Evolutionary conservation across 2,329 filamentous ascomycete genomes (phyloP).

Genomic region (Escovopsis weberi): DNA sequence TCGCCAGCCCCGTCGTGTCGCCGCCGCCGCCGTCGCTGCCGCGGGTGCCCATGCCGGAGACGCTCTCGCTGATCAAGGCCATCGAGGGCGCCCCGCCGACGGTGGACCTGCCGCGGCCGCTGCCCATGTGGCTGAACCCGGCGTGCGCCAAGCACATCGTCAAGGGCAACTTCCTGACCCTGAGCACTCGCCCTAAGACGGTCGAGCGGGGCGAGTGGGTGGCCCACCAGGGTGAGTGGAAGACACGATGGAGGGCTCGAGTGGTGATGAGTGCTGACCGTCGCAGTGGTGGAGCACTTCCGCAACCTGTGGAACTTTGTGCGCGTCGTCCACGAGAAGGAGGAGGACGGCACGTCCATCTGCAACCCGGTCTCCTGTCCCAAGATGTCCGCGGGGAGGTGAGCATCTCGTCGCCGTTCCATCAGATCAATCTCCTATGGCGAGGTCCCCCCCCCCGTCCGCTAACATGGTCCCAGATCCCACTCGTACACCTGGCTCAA

Average conservation of each 20-base stretch:
- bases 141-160: slow-evolving; percentile 76
- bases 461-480: slow-evolving; percentile 30
- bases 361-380: slow-evolving; percentile 79
- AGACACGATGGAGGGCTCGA: neutral
- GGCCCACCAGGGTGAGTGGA: slow-evolving; percentile 65
- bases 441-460: neutral
- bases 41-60: slow-evolving; percentile 47
- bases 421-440: neutral
- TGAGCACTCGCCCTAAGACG: slow-evolving; percentile 84
- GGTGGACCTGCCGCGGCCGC: slow-evolving; percentile 16
- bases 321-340: slow-evolving; percentile 73
- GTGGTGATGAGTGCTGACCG: neutral
- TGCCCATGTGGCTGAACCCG: slow-evolving; percentile 58
- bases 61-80: slow-evolving; percentile 48
- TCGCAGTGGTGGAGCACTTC: slow-evolving; percentile 78
- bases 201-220: slow-evolving; percentile 94
- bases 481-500: slow-evolving; percentile 79
- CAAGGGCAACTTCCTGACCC: slow-evolving; percentile 96
- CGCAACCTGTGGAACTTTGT: slow-evolving; percentile 82
- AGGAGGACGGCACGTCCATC: slow-evolving; percentile 61
- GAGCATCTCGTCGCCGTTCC: too few species aligned
- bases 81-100: slow-evolving; percentile 53
- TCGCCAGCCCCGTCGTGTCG: slow-evolving; percentile 29
- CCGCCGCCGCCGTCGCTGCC: slow-evolving; percentile 40
- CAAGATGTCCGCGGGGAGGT: slow-evolving; percentile 87